phyloP scores from a whole-genome alignment of 768 basidiomycete genomes.

The Hygrocybe coccinea region DNA sequence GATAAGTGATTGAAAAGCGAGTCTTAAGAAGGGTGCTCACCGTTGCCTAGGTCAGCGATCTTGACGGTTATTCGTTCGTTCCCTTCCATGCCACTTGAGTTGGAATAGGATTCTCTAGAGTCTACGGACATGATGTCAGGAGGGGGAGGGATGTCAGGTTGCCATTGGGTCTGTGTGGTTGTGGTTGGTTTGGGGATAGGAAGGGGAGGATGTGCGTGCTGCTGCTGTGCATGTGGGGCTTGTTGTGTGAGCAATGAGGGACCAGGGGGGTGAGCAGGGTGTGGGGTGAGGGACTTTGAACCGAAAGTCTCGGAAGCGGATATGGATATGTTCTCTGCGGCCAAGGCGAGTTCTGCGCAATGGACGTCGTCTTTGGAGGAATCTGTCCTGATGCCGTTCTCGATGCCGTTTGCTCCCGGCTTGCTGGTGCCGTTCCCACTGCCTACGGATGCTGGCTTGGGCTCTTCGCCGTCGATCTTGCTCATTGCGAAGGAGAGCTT shows the following conservation, averaged over 20 bases:
- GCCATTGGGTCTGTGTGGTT: no score
- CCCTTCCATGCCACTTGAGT: constrained; percentile 19
- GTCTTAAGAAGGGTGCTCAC: constrained; percentile 35
- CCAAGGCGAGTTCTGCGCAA: constrained; percentile 34
- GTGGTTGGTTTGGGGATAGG: no score
- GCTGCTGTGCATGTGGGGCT: no score
- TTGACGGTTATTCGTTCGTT: constrained; percentile 88
- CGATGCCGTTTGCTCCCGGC: constrained; percentile 18
- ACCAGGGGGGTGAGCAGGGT: constrained; percentile 27
- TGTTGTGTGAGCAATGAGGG: constrained; percentile 55
- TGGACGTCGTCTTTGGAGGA: constrained; percentile 7
- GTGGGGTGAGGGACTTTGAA: constrained; percentile 14
- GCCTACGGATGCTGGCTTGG: constrained; percentile 33
- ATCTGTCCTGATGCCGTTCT: constrained; percentile 13
- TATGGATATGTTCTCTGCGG: constrained; percentile 38
- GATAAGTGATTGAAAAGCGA: not conserved
- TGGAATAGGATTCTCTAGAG: constrained; percentile 28
- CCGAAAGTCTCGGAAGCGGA: constrained; percentile 31
- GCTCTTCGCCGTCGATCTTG: constrained; percentile 61
- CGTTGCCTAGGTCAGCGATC: constrained; percentile 97
- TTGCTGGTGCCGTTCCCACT: constrained; percentile 1
- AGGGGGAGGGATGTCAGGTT: not conserved
- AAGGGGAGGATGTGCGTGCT: no score
- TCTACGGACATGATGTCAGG: constrained; percentile 19
- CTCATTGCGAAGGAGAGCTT: constrained; percentile 90